Conservation (phyloP, 2,329 filamentous ascomycete genomes). For the Beauveria rudraprayagi region DNA sequence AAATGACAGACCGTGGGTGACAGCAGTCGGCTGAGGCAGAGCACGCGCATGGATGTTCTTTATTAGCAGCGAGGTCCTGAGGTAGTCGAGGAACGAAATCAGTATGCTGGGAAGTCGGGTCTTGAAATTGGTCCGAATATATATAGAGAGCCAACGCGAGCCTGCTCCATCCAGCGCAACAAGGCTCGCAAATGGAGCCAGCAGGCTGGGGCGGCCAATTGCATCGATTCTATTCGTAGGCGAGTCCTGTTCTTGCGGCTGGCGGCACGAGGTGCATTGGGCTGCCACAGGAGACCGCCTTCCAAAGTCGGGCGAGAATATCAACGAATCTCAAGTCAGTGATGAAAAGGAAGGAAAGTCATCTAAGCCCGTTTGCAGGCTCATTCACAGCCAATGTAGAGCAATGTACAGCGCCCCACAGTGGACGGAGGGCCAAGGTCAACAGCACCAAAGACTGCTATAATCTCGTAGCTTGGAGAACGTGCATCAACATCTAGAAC, state of each 20-base stretch:
- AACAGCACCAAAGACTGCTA: background rate
- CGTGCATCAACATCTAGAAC: background rate
- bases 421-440: background rate
- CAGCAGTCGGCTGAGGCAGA: background rate
- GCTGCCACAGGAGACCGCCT: constrained; percentile 10
- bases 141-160: background rate
- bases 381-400: too few relatives aligned
- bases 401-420: background rate
- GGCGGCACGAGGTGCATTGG: background rate
- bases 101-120: background rate
- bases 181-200: background rate
- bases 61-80: background rate
- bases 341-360: background rate
- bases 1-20: background rate
- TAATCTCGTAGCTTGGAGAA: background rate
- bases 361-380: background rate
- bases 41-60: background rate
- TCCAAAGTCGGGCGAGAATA: background rate
- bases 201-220: background rate
- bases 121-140: background rate
- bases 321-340: too few relatives aligned
- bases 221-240: background rate
- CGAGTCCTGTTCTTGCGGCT: background rate
- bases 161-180: background rate
- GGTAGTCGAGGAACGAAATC: background rate